A percentile compares a stretch with the other conserved stretches of the same genome.
Conservation (phyloP, 257 asterid species). For the Henckelia pumila region DNA sequence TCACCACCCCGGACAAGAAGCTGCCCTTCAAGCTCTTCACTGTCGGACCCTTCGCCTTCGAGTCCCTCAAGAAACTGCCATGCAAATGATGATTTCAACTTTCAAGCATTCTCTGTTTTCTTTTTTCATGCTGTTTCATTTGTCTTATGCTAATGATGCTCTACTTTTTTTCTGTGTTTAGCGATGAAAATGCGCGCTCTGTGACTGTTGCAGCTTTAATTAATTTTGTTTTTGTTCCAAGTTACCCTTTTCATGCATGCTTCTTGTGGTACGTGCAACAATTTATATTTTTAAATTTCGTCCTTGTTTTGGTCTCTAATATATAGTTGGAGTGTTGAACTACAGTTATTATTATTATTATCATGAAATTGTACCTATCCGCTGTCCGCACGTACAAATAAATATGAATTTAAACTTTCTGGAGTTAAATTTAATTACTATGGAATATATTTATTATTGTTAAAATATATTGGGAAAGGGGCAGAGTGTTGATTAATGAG, state of each 20-base stretch:
- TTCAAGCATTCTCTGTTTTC: neutral
- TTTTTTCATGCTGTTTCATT: neutral
- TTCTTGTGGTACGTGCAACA: neutral
- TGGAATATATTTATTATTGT: too few species aligned
- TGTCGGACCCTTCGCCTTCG: constrained; percentile 50
- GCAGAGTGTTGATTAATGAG: too few species aligned
- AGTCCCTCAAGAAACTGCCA: constrained; percentile 30
- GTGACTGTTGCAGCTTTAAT: neutral
- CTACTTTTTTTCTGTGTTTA: neutral
- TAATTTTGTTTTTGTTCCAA: neutral
- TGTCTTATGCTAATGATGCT: neutral
- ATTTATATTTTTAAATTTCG: too few species aligned
- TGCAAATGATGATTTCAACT: constrained; percentile 19
- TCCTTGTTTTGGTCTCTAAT: too few species aligned
- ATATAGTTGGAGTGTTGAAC: too few species aligned
- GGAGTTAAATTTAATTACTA: too few species aligned
- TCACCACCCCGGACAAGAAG: neutral
- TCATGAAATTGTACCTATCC: too few species aligned
- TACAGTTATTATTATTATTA: too few species aligned
- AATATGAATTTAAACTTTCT: too few species aligned
- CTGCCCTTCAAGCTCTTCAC: constrained; percentile 25
- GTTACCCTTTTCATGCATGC: neutral
- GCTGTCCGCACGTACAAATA: too few species aligned
- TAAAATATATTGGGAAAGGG: too few species aligned
- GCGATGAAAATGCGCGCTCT: neutral